Evolutionary conservation across 1,284 basidiomycete genomes (phyloP).

Genomic region (Tetrapyrgos nigripes): DNA sequence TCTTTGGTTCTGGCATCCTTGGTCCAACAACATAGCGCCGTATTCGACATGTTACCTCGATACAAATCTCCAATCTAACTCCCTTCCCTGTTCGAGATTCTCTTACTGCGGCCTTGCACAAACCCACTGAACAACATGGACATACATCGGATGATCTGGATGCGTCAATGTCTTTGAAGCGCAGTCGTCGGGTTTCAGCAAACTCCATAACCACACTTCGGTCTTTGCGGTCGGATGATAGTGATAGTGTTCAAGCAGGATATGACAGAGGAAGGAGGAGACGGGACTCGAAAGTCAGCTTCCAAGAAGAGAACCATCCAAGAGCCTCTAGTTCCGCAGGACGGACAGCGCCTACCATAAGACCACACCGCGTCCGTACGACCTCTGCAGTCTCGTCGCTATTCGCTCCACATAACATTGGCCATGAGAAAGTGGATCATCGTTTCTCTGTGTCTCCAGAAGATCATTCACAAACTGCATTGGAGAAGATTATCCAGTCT

Average conservation of each 20-base stretch:
- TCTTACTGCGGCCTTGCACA: slow-evolving; percentile 72
- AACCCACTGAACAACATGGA: slow-evolving; percentile 64
- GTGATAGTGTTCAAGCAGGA: slow-evolving; percentile 31
- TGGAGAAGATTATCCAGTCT: slow-evolving; percentile 73
- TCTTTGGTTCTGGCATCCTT: too few relatives aligned
- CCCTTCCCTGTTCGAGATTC: slow-evolving; percentile 82
- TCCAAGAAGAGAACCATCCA: slow-evolving; percentile 33
- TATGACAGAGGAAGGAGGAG: slow-evolving; percentile 41
- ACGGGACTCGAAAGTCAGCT: slow-evolving; percentile 43
- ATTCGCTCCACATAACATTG: slow-evolving; percentile 11
- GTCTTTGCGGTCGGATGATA: slow-evolving; percentile 53
- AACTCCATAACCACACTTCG: slow-evolving; percentile 60
- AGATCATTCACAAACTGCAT: slow-evolving; percentile 67
- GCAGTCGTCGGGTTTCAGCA: slow-evolving; percentile 65
- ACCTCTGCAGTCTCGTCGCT: slow-evolving; percentile 54
- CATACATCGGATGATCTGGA: slow-evolving; percentile 74
- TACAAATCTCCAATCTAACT: slow-evolving; percentile 82
- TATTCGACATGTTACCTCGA: slow-evolving; percentile 73
- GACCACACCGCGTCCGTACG: slow-evolving; percentile 53
- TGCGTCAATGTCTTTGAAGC: slow-evolving; percentile 60
- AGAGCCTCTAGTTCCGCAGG: slow-evolving; percentile 27
- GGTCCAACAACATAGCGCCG: slow-evolving; percentile 55
- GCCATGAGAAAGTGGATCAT: slow-evolving; percentile 24
- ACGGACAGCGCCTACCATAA: slow-evolving; percentile 36
- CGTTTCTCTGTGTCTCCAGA: slow-evolving; percentile 46